Evolutionary conservation across 2,329 filamentous ascomycete species (phyloP), one percentile per base, ranked within the genome.

Genomic region (Metarhizium humberi): DNA sequence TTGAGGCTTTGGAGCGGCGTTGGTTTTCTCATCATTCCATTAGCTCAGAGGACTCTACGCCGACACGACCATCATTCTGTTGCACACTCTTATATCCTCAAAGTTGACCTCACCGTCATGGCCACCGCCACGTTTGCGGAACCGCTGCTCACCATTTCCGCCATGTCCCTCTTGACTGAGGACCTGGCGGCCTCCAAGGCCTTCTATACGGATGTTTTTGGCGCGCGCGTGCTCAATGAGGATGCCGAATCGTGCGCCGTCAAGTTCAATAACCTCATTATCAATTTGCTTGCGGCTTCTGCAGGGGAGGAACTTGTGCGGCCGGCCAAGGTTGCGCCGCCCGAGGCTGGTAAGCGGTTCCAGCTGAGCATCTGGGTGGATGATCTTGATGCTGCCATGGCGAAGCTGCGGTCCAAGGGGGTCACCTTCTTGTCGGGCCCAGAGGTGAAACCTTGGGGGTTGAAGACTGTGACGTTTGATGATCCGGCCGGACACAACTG

Each of bases 231-330:
- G 11, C 38, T 56, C 46, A 55, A 55, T 49, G 55, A 60, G 34
- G 55, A 58, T 49, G 47, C 50, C 18, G 58, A 58, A 38, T 55
- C 53, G 29, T 60, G 58, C 54, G 51, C 52, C 50, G 54, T 60
- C 30, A 50, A 56, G 30, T 57, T 58, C 56, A 58, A 57, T 51
- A 55, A 48, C 47, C 7, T 57, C 53, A 43, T 58, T 25, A 25
- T 55, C 32, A 60, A 58, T 30, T 53, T 57, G 13, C 54, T 58
- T 18, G 25, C 50, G 50, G 29, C 50, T 8, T 50, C 52, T 2
- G 56, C n/a, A 25, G 25, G 25, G 25, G 3, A 25, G 4, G 25
- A 25, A 25, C 25, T 25, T 25, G 25, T 25, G 25, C 42, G 7
- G 42, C 42, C 42, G 13, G 18, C 8, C n/a, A 52, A 30, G 20